Evolutionary conservation across 2,329 filamentous ascomycete genomes (phyloP), one percentile per base, ranked within the genome.

Genomic region (Colletotrichum sojae): DNA sequence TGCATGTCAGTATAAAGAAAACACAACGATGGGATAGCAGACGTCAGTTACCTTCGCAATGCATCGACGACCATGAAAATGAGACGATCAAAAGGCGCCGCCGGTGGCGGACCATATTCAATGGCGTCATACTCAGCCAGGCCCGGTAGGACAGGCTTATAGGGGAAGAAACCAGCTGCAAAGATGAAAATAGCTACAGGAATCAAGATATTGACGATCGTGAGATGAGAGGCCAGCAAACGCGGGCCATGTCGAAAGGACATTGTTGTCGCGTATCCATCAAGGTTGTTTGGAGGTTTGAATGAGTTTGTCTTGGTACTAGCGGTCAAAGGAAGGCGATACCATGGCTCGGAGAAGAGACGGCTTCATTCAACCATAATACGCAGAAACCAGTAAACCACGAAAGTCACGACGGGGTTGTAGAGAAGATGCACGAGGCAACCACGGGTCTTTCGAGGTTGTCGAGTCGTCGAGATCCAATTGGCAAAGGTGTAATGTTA

Each of bases 31-130:
- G 31, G 31, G 31, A 36, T 36, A 36, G 31, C 31, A 36, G 31
- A 36, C 31, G 31, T 36, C 31, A 36, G 10, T 69, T 86, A 94
- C 93, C 93, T 97, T 80, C 95, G 88, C 78, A 99, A 81, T 25
- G 96, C 95, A 87, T 99, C 96, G 31, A 99, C 92, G 6, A 99
- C 94, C 95, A 99, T 98, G 79, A 99, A 98, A 62, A 99, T 86
- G 61, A 98, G 85, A 76, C 92, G 94, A 80, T 98, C 90, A 79
- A 99, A 99, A 0, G 92, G 90, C 40, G 93, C 87, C 56, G 85
- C 81, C 3, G 92, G 90, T 6, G 86, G 86, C 54, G 81, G 76
- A 20, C 84, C 89, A 82, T 87, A 85, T 54, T 84, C 81, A 31
- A 88, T 77, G 57, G 86, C 76, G 71, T 89, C 86, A 79, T 91